Base-by-base conservation (phyloP, 2,329 filamentous ascomycete genomes). In the Neonectria magnoliae region DNA sequence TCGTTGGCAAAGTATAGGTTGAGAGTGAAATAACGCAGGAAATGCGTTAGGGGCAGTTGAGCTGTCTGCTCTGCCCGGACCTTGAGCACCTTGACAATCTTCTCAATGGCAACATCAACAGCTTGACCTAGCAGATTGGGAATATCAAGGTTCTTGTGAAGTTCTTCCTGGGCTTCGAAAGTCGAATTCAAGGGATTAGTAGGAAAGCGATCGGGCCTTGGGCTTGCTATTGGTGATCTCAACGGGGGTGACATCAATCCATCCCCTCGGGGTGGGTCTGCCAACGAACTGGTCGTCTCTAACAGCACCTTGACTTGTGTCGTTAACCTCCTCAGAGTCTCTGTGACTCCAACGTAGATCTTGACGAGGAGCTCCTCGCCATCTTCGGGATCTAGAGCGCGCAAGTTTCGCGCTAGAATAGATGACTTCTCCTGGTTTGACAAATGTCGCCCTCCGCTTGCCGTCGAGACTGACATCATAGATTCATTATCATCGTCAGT, bases 221-320 rank as follows among this genome's bases (percentile, higher is more conserved):
- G 86, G 62, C 86, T 88, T 44, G 84, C 80, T 2, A 87, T 78
- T 0, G 86, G 86, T 4, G 86, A 88, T 68, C 81, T 81, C 10
- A 84, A 62, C 1, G 81, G 80, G 1, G 85, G 84, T 8, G 85
- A 86, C 62, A 80, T 82, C 41, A 84, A 62, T 6, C 80, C 82
- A 13, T 81, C 79, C 2, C 70, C 79, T 68, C 64, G 70, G 62
- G 74, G 73, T 44, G 75, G 74, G 22, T 84, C 81, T 14, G 86
- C 84, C 56, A 92, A 85, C 13, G 88, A 90, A 76, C 94, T 97
- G 1, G 94, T 96, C 20, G 97, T 92, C 78, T 99, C 96, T 10
- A 99, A 84, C n/a, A 99, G 81, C 10, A 98, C 90, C 78, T 99
- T 99, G 60, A 96, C 92, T 76, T 98, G 95, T 0, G 93, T 94